A percentile compares a stretch with the other conserved stretches of the same genome.
These are phyloP conservation scores for Chondrostereum purpureum DNA, from an alignment of 1,284 basidiomycete genomes.

Conservation along the genomic window DNA sequence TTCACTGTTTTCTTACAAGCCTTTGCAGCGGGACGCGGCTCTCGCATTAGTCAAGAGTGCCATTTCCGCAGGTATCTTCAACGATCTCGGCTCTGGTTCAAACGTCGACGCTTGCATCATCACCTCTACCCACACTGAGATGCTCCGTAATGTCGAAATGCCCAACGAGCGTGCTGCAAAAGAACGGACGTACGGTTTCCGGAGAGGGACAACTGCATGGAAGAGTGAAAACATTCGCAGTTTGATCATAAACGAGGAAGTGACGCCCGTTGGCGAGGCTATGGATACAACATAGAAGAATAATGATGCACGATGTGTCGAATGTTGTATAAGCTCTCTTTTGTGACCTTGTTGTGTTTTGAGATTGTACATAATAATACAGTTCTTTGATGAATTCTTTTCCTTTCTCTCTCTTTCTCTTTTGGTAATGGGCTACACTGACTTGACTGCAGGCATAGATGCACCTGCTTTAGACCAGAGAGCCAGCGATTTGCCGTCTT, in stretches of 20 bases:
- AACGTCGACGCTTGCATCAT: slow-evolving; percentile 98
- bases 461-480: slow-evolving; percentile 49
- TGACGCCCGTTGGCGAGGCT: slow-evolving; percentile 55
- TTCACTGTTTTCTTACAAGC: neutral
- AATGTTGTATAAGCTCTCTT: too few relatives aligned
- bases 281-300: slow-evolving; percentile 67
- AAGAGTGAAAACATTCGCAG: slow-evolving; percentile 73
- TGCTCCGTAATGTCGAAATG: slow-evolving; percentile 85
- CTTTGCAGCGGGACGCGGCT: slow-evolving; percentile 68
- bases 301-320: too few relatives aligned
- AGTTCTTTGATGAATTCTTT: too few relatives aligned
- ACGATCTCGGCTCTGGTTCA: slow-evolving; percentile 96
- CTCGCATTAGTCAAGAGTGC: slow-evolving; percentile 82
- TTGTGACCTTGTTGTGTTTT: slow-evolving; percentile 1
- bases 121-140: slow-evolving; percentile 76
- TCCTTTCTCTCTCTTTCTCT: neutral
- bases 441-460: neutral
- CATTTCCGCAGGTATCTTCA: slow-evolving; percentile 96
- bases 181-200: slow-evolving; percentile 81
- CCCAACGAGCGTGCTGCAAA: slow-evolving; percentile 87
- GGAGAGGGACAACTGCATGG: slow-evolving; percentile 83
- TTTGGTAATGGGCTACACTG: slow-evolving; percentile 5
- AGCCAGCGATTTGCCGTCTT: slow-evolving; percentile 36
- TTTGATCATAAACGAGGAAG: slow-evolving; percentile 67
- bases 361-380: too few relatives aligned